Percentiles rank a stretch among this genome's conserved stretches.
phyloP scores from a whole-genome alignment of 1,284 basidiomycete species.

The Ceratobasidium theobromae region DNA sequence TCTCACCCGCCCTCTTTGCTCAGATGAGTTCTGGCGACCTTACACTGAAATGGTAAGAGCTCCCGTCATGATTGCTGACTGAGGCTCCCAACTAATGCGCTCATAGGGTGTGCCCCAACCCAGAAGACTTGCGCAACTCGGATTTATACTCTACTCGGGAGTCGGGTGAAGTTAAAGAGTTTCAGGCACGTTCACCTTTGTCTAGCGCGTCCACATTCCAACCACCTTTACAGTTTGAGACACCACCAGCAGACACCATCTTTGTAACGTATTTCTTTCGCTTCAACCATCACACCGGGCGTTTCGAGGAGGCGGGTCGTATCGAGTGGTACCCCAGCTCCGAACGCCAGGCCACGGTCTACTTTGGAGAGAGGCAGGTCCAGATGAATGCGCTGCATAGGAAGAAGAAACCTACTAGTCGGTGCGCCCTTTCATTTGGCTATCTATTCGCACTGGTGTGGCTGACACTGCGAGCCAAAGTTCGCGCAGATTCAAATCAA shows the following conservation, averaged over 20 bases:
- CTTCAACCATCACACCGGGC: slow-evolving; percentile 32
- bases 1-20: background rate
- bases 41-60: slow-evolving; percentile 14
- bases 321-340: slow-evolving; percentile 32
- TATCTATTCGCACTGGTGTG: background rate
- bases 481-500: slow-evolving; percentile 36
- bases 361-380: slow-evolving; percentile 33
- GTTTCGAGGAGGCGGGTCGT: slow-evolving; percentile 34
- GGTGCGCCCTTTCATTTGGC: slow-evolving; percentile 7
- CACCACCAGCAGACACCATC: slow-evolving; percentile 19
- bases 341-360: slow-evolving; percentile 27
- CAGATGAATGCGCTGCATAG: slow-evolving; percentile 32
- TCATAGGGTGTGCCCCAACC: slow-evolving; percentile 28
- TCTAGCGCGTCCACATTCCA: background rate
- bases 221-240: slow-evolving; percentile 15
- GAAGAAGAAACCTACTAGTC: slow-evolving; percentile 34
- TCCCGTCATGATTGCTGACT: background rate
- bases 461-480: slow-evolving; percentile 26
- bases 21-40: slow-evolving; percentile 30
- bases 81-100: background rate
- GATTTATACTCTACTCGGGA: slow-evolving; percentile 21
- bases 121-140: slow-evolving; percentile 28
- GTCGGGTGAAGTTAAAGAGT: slow-evolving; percentile 30
- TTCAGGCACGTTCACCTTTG: slow-evolving; percentile 1
- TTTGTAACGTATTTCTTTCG: slow-evolving; percentile 33